phyloP scores from a whole-genome alignment of 1,284 basidiomycete species.

The Puccinia coronata region DNA sequence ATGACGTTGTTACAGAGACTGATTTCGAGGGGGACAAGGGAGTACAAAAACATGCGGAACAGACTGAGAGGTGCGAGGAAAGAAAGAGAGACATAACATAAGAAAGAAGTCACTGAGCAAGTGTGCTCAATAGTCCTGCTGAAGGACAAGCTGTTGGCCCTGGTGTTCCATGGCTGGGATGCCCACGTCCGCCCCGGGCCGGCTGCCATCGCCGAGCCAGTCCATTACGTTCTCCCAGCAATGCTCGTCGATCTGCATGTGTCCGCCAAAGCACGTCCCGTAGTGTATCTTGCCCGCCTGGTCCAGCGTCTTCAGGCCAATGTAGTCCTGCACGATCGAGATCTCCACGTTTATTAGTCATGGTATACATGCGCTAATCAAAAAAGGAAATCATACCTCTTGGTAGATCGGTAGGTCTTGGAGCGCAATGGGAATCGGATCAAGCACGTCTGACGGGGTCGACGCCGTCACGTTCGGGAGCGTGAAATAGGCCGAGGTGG shows the following conservation, averaged over 20 bases:
- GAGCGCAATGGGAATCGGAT: constrained; percentile 36
- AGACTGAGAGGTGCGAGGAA: no score
- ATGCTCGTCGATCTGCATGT: constrained; percentile 41
- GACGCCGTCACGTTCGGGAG: constrained; percentile 23
- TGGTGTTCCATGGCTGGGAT: not conserved
- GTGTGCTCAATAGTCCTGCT: no score
- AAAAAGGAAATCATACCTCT: not conserved
- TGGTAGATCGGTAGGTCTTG: constrained; percentile 40
- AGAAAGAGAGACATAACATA: no score
- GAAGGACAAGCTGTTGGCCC: not conserved
- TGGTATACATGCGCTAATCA: no score
- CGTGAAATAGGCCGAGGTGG: constrained; percentile 41
- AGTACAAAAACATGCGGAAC: no score
- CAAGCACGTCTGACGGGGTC: not conserved
- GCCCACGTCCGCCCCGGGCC: not conserved
- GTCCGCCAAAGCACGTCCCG: constrained; percentile 35
- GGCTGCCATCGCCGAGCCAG: constrained; percentile 35
- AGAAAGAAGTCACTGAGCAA: no score
- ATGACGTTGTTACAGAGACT: no score
- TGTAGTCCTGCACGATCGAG: constrained; percentile 29
- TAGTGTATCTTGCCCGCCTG: constrained; percentile 39
- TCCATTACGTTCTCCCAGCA: constrained; percentile 43
- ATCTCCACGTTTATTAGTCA: no score
- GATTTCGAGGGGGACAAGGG: no score
- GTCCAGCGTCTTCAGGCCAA: constrained; percentile 34